Conservation (phyloP, 495 filamentous ascomycete genomes). For the Jackrogersella minutella region DNA sequence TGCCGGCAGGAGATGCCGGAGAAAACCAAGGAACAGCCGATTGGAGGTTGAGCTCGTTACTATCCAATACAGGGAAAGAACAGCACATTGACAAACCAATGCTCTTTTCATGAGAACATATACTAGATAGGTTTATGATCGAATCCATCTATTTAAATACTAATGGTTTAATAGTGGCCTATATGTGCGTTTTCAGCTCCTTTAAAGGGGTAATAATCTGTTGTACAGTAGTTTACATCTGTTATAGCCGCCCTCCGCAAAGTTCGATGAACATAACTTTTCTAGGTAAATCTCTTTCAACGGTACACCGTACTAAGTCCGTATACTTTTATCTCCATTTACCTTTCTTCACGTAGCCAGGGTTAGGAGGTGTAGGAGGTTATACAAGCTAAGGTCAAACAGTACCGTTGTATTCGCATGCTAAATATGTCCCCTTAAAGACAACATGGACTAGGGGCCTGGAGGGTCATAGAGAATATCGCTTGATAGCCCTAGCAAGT, state of each 20-base stretch:
- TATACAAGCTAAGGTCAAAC: background rate
- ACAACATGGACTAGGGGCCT: background rate
- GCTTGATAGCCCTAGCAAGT: background rate
- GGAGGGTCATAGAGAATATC: too few relatives aligned
- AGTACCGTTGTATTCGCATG: background rate
- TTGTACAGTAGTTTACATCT: too few relatives aligned
- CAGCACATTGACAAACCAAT: background rate
- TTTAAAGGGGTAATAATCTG: too few relatives aligned
- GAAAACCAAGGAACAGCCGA: background rate
- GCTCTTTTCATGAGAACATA: background rate
- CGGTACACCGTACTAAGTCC: background rate
- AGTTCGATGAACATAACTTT: too few relatives aligned
- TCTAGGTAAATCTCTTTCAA: background rate
- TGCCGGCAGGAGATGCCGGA: background rate
- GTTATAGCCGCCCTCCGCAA: too few relatives aligned
- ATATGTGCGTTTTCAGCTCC: too few relatives aligned
- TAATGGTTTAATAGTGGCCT: too few relatives aligned
- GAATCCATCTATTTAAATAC: too few relatives aligned
- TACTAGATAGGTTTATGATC: too few relatives aligned
- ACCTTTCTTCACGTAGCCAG: background rate
- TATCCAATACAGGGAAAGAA: conserved; percentile 1
- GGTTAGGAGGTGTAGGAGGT: background rate
- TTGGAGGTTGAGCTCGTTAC: background rate
- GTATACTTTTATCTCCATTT: background rate
- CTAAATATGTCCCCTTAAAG: background rate